Percentiles rank a stretch among this genome's conserved stretches.
These are phyloP conservation scores for Hypoxylon sp. DNA, from an alignment of 2,329 filamentous ascomycete species.

Conservation along the genomic window DNA sequence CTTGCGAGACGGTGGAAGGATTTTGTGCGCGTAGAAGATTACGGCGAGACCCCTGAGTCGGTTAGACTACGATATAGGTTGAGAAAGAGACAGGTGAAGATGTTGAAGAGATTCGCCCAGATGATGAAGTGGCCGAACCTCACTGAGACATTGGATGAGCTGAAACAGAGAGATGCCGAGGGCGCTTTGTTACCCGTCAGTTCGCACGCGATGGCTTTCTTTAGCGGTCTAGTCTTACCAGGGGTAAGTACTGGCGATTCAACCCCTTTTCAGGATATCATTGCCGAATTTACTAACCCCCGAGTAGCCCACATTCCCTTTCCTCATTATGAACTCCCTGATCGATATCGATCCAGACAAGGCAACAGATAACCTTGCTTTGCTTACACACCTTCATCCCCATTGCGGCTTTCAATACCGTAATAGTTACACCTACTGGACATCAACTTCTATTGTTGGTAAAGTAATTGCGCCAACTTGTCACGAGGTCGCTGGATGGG, in stretches of 20 bases:
- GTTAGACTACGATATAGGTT: slow-evolving; percentile 75
- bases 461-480: slow-evolving; percentile 83
- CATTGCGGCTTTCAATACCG: slow-evolving; percentile 83
- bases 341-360: slow-evolving; percentile 81
- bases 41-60: slow-evolving; percentile 67
- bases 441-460: slow-evolving; percentile 78
- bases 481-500: slow-evolving; percentile 79
- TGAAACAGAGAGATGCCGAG: slow-evolving; percentile 73
- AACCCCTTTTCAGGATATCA: not conserved
- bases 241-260: slow-evolving; percentile 65
- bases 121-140: slow-evolving; percentile 85
- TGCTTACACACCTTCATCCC: slow-evolving; percentile 77
- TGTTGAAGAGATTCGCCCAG: slow-evolving; percentile 77
- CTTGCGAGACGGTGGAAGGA: slow-evolving; percentile 81
- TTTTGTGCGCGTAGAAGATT: slow-evolving; percentile 76
- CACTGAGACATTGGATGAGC: slow-evolving; percentile 72
- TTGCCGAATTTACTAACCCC: slow-evolving; percentile 32
- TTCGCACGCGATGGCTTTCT: slow-evolving; percentile 83
- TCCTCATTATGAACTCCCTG: slow-evolving; percentile 83
- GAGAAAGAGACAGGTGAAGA: slow-evolving; percentile 77
- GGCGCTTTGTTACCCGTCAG: slow-evolving; percentile 72
- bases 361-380: slow-evolving; percentile 74
- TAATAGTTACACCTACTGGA: slow-evolving; percentile 82
- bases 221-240: slow-evolving; percentile 80
- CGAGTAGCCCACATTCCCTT: slow-evolving; percentile 73